A percentile compares a stretch with the other conserved stretches of the same genome.
Conservation (phyloP, 2,329 filamentous ascomycete genomes). For the Calonectria henricotiae region DNA sequence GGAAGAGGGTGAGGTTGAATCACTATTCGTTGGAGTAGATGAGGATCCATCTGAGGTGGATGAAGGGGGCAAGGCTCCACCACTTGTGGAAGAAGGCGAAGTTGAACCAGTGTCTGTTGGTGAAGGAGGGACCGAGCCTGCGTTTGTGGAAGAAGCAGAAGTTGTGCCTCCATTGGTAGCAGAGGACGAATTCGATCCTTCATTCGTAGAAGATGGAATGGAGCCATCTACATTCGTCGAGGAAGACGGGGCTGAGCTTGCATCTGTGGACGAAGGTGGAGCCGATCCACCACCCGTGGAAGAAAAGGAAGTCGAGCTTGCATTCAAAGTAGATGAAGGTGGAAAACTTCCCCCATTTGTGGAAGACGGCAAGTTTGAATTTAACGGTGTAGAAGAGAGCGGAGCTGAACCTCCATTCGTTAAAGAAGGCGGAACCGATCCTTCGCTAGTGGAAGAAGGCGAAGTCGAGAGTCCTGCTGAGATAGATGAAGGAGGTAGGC, state of each 20-base stretch:
- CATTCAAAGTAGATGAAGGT: conserved; percentile 5
- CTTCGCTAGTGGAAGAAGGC: background rate
- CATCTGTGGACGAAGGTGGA: background rate
- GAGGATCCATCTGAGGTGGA: background rate
- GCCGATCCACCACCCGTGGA: background rate
- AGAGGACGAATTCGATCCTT: too few species aligned
- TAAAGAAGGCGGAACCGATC: background rate
- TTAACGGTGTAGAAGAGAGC: background rate
- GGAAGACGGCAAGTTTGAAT: background rate
- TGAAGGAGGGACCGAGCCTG: too few species aligned
- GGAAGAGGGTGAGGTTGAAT: background rate
- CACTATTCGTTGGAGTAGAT: background rate
- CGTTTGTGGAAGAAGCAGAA: background rate
- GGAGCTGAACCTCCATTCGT: background rate
- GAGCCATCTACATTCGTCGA: background rate
- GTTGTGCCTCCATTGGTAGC: background rate
- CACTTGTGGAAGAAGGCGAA: background rate
- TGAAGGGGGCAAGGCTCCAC: too few species aligned
- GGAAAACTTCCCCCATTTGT: background rate
- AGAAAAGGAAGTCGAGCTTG: background rate
- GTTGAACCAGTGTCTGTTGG: background rate
- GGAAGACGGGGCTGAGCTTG: background rate
- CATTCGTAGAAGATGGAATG: too few species aligned
- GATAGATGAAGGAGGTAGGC: background rate
- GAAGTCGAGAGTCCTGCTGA: background rate